Conservation (phyloP, 768 basidiomycete genomes). For the Boletus rufocinnamomeus region DNA sequence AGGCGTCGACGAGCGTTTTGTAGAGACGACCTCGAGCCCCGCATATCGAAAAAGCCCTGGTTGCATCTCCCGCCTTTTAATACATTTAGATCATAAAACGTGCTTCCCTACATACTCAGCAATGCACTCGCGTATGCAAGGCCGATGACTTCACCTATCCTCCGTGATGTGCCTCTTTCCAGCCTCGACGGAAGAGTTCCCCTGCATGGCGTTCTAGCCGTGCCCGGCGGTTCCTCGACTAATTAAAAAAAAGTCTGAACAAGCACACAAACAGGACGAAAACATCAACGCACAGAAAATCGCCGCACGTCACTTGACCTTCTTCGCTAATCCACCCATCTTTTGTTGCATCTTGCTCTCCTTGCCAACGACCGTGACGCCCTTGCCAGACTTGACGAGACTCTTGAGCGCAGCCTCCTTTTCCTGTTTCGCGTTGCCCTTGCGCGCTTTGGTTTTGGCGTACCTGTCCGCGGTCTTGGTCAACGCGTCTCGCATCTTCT, state of each 20-base stretch:
- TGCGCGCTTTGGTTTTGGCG: constrained; percentile 42
- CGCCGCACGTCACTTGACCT: constrained; percentile 27
- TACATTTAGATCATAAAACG: not conserved
- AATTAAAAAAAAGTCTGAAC: not conserved
- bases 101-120: not conserved
- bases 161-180: not conserved
- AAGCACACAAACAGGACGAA: not conserved
- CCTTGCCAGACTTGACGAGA: constrained; percentile 81
- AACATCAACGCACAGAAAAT: constrained; percentile 3
- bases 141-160: not conserved
- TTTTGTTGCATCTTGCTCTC: constrained; percentile 41
- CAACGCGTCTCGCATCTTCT: constrained; percentile 64
- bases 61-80: not conserved
- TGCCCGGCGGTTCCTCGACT: not conserved
- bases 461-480: constrained; percentile 67
- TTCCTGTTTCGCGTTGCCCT: constrained; percentile 64
- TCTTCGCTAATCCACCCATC: constrained; percentile 4
- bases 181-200: not conserved
- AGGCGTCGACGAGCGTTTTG: not conserved
- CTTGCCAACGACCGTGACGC: constrained; percentile 88
- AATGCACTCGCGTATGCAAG: not conserved
- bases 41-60: not conserved
- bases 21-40: not conserved
- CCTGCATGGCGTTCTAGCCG: not conserved
- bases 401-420: constrained; percentile 82